Evolutionary conservation across 352 stramenopile species (phyloP).

Genomic region (Pythium myriotylum): DNA sequence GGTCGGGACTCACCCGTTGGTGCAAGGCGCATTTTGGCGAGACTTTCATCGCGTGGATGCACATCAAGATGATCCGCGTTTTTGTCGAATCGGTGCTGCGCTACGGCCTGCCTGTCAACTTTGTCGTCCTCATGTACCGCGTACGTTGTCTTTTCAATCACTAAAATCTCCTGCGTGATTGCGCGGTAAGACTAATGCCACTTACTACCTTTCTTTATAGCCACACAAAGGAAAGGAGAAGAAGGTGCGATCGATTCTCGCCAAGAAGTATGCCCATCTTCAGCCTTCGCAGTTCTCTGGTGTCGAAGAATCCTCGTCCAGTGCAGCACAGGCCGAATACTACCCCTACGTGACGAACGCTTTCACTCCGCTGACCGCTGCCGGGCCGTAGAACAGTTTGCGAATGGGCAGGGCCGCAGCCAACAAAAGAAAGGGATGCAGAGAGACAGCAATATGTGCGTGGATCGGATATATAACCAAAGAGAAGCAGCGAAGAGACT

Average conservation of each 20-base stretch:
- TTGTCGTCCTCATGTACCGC: constrained; percentile 86
- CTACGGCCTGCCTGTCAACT: constrained; percentile 98
- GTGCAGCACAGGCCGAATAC: constrained; percentile 71
- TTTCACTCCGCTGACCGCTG: constrained; percentile 63
- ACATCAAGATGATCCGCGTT: constrained; percentile 97
- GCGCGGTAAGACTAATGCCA: not conserved
- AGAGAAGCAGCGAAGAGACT: not conserved
- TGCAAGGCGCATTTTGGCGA: constrained; percentile 99
- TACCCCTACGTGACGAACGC: constrained; percentile 84
- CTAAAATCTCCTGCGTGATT: not conserved
- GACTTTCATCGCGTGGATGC: constrained; percentile 98
- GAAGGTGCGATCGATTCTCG: constrained; percentile 73
- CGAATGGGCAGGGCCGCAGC: not conserved
- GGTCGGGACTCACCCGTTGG: constrained; percentile 94
- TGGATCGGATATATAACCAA: constrained; percentile 20
- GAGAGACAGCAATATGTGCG: constrained; percentile 9
- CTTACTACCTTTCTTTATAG: constrained; percentile 25
- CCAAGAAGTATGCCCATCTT: constrained; percentile 86
- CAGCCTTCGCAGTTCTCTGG: constrained; percentile 83
- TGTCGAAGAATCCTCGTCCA: constrained; percentile 64
- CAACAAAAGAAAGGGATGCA: constrained; percentile 1
- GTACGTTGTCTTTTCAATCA: constrained; percentile 36
- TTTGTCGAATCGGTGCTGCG: constrained; percentile 98
- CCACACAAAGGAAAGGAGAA: constrained; percentile 83
- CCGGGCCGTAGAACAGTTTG: not conserved